Evolutionary conservation across 1,139 yeast genomes (phyloP), one percentile per base, ranked within the genome.

Genomic region (Lodderomyces oxycetoniae): DNA sequence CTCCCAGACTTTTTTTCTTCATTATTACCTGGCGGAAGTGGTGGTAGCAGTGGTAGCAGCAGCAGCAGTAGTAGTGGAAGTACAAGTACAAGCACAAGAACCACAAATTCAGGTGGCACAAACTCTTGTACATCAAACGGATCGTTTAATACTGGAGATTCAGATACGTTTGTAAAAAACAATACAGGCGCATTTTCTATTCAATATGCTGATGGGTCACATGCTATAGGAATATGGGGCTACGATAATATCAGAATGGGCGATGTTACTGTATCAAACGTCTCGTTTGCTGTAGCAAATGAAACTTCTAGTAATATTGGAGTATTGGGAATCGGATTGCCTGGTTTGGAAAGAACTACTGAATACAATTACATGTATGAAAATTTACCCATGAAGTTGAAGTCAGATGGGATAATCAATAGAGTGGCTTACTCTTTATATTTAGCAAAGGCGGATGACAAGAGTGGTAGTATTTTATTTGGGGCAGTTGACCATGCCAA

Each of bases 141-240:
- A 2, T 60, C 71, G 2, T 67, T 67, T 46, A 49, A 57, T 37
- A 63, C 69, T 12, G 59, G 42, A 2, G 41, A 44, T 5, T 63
- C 71, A 3, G 52, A 49, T 31, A 34, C 66, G 2, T 67, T 63
- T 51, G 44, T 49, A n/a, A 35, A 41, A 26, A 68, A 67, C 44
- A 19, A 36, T 30, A 48, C 68, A 2, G 67, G 67, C 3, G 53
- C 59, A 2, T 68, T 68, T 41, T 12, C 30, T 32, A 82, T 82
- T 46, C 40, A 58, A 20, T 85, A 85, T 47, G 89, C 79, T 21
- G 94, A 84, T 52, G 50, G 55, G 5, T 66, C 85, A 17, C 63
- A 53, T 47, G 87, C 89, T 3, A 41, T 48, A 5, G 94, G 94
- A 29, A 52, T 62, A 36, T 73, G 77, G 80, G 79, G 76, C 12